Percentiles rank a stretch among this genome's conserved stretches.
These are phyloP conservation scores for Hypoxylon intermedium DNA, from an alignment of 495 filamentous ascomycete species.

Conservation along the genomic window DNA sequence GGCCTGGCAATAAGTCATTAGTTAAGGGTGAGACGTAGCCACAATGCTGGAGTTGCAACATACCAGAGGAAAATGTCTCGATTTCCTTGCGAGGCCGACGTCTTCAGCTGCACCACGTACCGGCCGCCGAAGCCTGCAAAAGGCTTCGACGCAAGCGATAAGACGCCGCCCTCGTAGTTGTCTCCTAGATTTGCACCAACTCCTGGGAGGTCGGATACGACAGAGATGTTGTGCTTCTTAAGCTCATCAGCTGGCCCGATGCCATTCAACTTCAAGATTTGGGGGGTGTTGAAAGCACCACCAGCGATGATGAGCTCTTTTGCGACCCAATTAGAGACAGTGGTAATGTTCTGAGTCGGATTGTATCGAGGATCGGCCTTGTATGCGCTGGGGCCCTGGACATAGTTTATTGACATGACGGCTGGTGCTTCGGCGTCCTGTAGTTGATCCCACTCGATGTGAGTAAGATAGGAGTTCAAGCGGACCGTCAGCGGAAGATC, in stretches of 20 bases:
- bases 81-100: slow-evolving; percentile 30
- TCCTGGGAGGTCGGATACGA: slow-evolving; percentile 57
- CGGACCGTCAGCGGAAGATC: slow-evolving; percentile 46
- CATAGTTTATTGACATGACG: slow-evolving; percentile 50
- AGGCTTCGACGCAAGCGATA: slow-evolving; percentile 32
- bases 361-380: slow-evolving; percentile 49
- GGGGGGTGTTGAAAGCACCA: slow-evolving; percentile 64
- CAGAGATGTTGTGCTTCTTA: slow-evolving; percentile 54
- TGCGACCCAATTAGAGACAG: slow-evolving; percentile 29
- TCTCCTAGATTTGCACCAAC: slow-evolving; percentile 65
- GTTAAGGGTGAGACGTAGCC: not conserved
- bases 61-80: slow-evolving; percentile 37
- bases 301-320: slow-evolving; percentile 61
- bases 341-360: slow-evolving; percentile 31
- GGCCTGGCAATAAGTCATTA: slow-evolving; percentile 35
- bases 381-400: slow-evolving; percentile 48
- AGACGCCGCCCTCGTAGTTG: slow-evolving; percentile 52
- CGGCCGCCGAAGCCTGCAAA: slow-evolving; percentile 18
- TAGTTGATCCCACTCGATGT: slow-evolving; percentile 45
- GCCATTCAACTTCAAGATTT: slow-evolving; percentile 63
- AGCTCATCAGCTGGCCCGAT: slow-evolving; percentile 61
- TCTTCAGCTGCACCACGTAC: slow-evolving; percentile 43
- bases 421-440: slow-evolving; percentile 31
- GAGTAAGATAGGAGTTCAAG: slow-evolving; percentile 48
- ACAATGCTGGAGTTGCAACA: slow-evolving; percentile 5